Conservation (phyloP, 371 early-diverging fungal genomes). For the Lichtheimia ramosa region DNA sequence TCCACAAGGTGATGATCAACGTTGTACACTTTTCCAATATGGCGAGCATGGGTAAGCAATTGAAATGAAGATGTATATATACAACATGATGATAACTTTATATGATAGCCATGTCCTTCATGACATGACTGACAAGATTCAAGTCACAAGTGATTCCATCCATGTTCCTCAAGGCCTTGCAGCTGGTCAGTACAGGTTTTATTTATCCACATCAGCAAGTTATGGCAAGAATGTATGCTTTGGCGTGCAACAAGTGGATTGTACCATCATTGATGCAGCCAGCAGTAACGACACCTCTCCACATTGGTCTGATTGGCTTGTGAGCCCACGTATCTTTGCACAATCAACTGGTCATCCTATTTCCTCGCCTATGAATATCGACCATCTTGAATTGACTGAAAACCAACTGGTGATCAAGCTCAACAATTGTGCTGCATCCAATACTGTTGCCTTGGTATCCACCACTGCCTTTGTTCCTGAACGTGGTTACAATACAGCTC, state of each 20-base stretch:
- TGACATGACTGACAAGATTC: slow-evolving; percentile 11
- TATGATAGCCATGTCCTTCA: slow-evolving; percentile 9
- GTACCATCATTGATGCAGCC: neutral
- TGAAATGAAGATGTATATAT: neutral
- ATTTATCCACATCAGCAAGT: slow-evolving; percentile 2
- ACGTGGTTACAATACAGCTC: neutral
- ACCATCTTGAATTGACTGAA: slow-evolving; percentile 8
- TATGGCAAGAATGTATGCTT: neutral
- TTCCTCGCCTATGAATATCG: slow-evolving; percentile 1
- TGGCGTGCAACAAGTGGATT: neutral
- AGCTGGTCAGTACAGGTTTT: slow-evolving; percentile 28
- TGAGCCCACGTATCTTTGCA: neutral
- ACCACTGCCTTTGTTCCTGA: slow-evolving; percentile 31
- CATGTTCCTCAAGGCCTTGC: slow-evolving; percentile 22
- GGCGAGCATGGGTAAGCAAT: slow-evolving; percentile 1
- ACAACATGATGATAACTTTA: slow-evolving; percentile 17
- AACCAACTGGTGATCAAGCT: slow-evolving; percentile 13
- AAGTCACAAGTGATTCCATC: slow-evolving; percentile 5
- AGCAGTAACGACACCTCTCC: neutral
- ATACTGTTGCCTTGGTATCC: slow-evolving; percentile 26
- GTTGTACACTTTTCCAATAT: slow-evolving; percentile 20
- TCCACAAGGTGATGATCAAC: neutral
- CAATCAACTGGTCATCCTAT: neutral
- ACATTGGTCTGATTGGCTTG: slow-evolving; percentile 8
- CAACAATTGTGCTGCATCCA: slow-evolving; percentile 8